Percentiles rank a stretch among this genome's conserved stretches.
These are phyloP conservation scores for Rhodomyrtus psidioides DNA, from an alignment of 441 rosid genomes.

Conservation along the genomic window DNA sequence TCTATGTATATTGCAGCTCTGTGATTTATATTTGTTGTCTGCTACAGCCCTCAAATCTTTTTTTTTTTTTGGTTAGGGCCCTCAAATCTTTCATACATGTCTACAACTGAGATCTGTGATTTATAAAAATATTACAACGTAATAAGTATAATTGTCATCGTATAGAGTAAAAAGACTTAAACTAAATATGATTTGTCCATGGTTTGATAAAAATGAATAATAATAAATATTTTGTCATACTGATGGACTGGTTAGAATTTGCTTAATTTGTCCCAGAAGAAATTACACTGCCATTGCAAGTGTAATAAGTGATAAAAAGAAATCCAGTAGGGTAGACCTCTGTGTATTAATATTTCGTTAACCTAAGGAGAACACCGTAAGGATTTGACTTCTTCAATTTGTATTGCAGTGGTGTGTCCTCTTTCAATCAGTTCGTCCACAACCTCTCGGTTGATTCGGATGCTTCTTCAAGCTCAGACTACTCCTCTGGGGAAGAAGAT, in stretches of 20 bases:
- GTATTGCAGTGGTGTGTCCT: slow-evolving; percentile 70
- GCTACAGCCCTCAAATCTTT: too few relatives aligned
- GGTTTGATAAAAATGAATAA: not conserved
- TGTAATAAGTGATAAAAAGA: not conserved
- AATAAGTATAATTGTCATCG: not conserved
- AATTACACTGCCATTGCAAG: not conserved
- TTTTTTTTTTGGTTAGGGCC: too few relatives aligned
- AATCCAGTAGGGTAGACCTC: not conserved
- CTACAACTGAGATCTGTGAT: not conserved
- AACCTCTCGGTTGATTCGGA: slow-evolving; percentile 79
- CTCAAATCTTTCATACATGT: not conserved
- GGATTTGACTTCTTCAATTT: not conserved
- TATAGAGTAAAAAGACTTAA: not conserved
- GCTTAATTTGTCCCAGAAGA: not conserved
- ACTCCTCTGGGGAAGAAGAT: slow-evolving; percentile 85
- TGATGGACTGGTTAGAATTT: not conserved
- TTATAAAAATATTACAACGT: not conserved
- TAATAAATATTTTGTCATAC: not conserved
- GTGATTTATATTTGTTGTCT: not conserved
- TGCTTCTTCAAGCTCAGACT: slow-evolving; percentile 50
- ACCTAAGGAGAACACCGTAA: not conserved
- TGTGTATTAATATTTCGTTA: not conserved
- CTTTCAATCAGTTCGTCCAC: slow-evolving; percentile 89
- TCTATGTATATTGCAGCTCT: not conserved
- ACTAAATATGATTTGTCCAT: not conserved